Percentiles rank a stretch among this genome's conserved stretches.
Conservation (phyloP, 2,329 filamentous ascomycete species). For the Claviceps citrina region DNA sequence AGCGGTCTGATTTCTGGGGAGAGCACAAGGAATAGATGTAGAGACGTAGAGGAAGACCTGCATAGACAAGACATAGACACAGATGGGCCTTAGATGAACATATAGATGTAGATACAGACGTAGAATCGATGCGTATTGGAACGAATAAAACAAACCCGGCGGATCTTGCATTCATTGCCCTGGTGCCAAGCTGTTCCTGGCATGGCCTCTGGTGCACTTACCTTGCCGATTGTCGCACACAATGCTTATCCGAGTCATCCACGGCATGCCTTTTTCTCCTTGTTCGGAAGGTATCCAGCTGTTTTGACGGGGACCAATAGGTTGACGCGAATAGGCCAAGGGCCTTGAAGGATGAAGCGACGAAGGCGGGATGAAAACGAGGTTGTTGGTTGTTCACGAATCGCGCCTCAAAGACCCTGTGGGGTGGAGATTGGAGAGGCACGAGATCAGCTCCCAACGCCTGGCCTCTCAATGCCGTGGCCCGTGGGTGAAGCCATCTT, state of each 20-base stretch:
- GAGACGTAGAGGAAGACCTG: not conserved
- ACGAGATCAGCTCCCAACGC: slow-evolving; percentile 4
- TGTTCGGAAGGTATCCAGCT: no score
- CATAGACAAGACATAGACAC: not conserved
- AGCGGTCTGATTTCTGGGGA: not conserved
- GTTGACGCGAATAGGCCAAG: no score
- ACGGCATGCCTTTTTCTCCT: no score
- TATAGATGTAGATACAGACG: not conserved
- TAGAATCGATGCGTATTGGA: not conserved
- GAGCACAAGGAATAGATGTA: not conserved
- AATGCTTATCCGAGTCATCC: not conserved
- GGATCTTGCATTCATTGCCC: not conserved
- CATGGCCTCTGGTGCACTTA: no score
- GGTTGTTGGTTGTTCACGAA: no score
- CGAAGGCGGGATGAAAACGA: no score
- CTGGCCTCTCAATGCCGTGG: not conserved
- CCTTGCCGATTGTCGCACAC: not conserved
- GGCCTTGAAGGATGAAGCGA: not conserved
- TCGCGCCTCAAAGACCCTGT: no score
- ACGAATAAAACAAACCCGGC: no score
- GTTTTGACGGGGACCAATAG: no score
- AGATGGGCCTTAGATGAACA: not conserved
- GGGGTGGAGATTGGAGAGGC: slow-evolving; percentile 4
- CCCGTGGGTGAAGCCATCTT: not conserved
- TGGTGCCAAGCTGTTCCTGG: no score